Base-by-base conservation (phyloP, 73 alveolate genomes). In the Tetrahymena malaccensis region DNA sequence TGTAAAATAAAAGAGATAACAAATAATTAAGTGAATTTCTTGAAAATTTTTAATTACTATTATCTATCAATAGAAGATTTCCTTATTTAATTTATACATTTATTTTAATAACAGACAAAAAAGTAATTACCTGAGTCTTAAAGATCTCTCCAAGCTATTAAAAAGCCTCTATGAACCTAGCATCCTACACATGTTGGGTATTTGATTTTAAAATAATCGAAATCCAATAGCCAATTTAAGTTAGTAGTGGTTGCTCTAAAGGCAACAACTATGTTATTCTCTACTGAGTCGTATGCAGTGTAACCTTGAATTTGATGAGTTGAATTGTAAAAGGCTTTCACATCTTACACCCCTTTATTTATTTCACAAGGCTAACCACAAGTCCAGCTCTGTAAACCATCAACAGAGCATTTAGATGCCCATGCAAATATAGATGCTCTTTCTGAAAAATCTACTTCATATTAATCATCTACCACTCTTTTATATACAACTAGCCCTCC, bases 101-200 rank as follows among this genome's bases (percentile, higher is more conserved):
- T 27, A 50, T 50, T 50, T 50, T 19, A 50, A 19, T 50, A 50
- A 50, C 83, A 50, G 83, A 10, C 25, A 50, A 50, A 50, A 3
- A 70, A 70, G 31, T 27, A n/a, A 27, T 70, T 70, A 70, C 89
- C 89, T 8, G 89, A 70, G 34, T n/a, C 10, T 70, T 94, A 85
- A 37, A 95, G 93, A 57, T 93, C 95, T 58, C 43, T 7, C 43
- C 84, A 95, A 34, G 95, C 84, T 11, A 55, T 55, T 85, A 85
- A 85, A 93, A 95, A 95, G 12, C 97, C 97, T 95, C 97, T 38
- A 50, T 95, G 97, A 34, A 95, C 97, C 85, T 95, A 89, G 50
- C 97, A 95, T 40, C 94, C 94, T 22, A 38, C 50, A 85, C 97
- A 95, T 34, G 85, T 85, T 19, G 97, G 97, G 44, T 95, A 95